phyloP scores from a whole-genome alignment of 2,329 filamentous ascomycete species.

The Pestalotiopsis sp. region DNA sequence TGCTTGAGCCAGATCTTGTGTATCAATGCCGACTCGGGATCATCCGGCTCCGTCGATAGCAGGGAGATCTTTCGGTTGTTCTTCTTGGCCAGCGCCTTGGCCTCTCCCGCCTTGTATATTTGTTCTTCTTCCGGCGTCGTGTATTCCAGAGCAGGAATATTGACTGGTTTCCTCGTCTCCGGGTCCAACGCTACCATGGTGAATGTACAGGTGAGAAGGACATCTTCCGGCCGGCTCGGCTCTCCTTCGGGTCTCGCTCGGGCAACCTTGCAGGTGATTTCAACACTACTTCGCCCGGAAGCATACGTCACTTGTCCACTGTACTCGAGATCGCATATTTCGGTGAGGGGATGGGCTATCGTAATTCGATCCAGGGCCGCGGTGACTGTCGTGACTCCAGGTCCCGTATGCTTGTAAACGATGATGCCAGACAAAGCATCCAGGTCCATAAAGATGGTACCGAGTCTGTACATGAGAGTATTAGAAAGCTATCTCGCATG shows the following conservation, averaged over 20 bases:
- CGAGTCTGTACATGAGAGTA: constrained; percentile 49
- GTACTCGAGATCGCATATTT: constrained; percentile 78
- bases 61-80: constrained; percentile 63
- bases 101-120: constrained; percentile 66
- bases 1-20: constrained; percentile 75
- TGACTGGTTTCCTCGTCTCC: constrained; percentile 66
- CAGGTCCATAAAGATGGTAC: constrained; percentile 78
- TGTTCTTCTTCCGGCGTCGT: constrained; percentile 68
- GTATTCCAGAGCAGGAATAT: constrained; percentile 54
- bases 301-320: constrained; percentile 67
- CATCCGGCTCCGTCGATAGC: constrained; percentile 69
- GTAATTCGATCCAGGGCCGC: constrained; percentile 53
- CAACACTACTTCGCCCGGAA: constrained; percentile 72
- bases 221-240: constrained; percentile 45
- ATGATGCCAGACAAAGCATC: constrained; percentile 78
- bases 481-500: not conserved
- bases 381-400: constrained; percentile 55
- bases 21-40: constrained; percentile 71
- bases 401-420: constrained; percentile 69
- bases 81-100: constrained; percentile 62
- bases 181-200: constrained; percentile 79
- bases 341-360: constrained; percentile 70
- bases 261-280: constrained; percentile 74
- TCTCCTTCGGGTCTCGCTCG: constrained; percentile 65
- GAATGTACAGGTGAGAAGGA: constrained; percentile 57